These are phyloP conservation scores for Penicillium sp. DNA, from an alignment of 2,329 filamentous ascomycete genomes.

Conservation along the genomic window DNA sequence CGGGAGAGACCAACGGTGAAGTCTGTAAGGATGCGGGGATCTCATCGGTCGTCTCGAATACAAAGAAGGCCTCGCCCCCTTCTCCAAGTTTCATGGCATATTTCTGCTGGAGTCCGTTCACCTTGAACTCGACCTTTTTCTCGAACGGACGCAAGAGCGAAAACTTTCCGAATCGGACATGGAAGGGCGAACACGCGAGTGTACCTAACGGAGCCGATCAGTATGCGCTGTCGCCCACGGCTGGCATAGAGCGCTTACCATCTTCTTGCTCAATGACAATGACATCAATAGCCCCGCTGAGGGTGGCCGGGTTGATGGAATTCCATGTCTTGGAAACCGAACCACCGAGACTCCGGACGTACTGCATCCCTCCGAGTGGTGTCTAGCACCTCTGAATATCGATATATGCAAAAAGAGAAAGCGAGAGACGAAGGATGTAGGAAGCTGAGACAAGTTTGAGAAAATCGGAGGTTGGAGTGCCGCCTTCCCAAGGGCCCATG, in stretches of 20 bases:
- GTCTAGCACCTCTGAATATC: constrained; percentile 16
- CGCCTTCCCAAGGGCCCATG: constrained; percentile 38
- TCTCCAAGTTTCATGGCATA: constrained; percentile 99
- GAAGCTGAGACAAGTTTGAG: constrained; percentile 14
- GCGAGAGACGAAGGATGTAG: constrained; percentile 9
- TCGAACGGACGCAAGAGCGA: constrained; percentile 91
- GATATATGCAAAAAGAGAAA: constrained; percentile 3
- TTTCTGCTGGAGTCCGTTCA: constrained; percentile 88
- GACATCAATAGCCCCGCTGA: constrained; percentile 97
- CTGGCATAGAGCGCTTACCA: constrained; percentile 52
- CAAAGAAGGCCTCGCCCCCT: constrained; percentile 96
- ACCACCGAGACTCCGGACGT: constrained; percentile 92
- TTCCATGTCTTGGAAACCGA: constrained; percentile 99
- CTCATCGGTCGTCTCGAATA: constrained; percentile 90
- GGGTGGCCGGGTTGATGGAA: constrained; percentile 95
- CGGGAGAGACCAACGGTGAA: constrained; percentile 87
- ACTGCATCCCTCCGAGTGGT: constrained; percentile 71
- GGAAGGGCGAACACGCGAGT: constrained; percentile 91
- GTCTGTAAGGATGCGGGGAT: constrained; percentile 95
- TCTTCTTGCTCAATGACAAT: constrained; percentile 97
- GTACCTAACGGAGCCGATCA: constrained; percentile 47
- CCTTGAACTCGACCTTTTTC: constrained; percentile 97
- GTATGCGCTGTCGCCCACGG: background rate
- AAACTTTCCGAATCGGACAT: constrained; percentile 98
- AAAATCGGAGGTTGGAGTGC: constrained; percentile 29